These are phyloP conservation scores for Blastosporella zonata DNA, from an alignment of 1,284 basidiomycete genomes.

Conservation along the genomic window DNA sequence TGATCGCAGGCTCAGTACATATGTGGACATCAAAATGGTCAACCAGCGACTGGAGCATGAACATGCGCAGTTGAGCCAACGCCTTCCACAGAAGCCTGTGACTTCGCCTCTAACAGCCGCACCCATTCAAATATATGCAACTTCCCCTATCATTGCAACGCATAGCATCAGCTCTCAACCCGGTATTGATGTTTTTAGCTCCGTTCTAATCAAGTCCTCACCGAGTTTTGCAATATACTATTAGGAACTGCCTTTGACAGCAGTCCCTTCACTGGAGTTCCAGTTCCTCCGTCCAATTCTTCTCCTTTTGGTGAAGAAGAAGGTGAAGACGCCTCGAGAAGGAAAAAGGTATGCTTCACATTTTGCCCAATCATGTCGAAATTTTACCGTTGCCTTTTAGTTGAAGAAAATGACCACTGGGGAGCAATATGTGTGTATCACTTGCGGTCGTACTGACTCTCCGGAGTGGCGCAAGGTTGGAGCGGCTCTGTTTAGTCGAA, in stretches of 20 bases:
- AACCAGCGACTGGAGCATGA: slow-evolving; percentile 66
- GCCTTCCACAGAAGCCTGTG: slow-evolving; percentile 19
- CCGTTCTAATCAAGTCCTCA: slow-evolving; percentile 3
- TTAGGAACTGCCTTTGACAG: slow-evolving; percentile 10
- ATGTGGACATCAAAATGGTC: slow-evolving; percentile 75
- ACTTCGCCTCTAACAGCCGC: slow-evolving; percentile 19
- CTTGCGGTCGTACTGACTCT: slow-evolving; percentile 77
- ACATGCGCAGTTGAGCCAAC: slow-evolving; percentile 39
- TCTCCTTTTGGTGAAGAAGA: slow-evolving; percentile 27
- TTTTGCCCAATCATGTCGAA: slow-evolving; percentile 5
- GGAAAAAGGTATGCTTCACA: slow-evolving; percentile 38
- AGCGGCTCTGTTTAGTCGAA: slow-evolving; percentile 16
- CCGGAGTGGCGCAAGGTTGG: slow-evolving; percentile 81
- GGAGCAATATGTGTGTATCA: slow-evolving; percentile 74
- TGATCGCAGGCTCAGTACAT: slow-evolving; percentile 74
- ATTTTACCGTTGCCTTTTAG: slow-evolving; percentile 23
- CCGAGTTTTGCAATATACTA: slow-evolving; percentile 13
- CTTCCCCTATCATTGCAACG: slow-evolving; percentile 28
- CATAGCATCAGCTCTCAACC: slow-evolving; percentile 10
- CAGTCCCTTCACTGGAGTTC: slow-evolving; percentile 6
- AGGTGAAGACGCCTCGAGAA: slow-evolving; percentile 37
- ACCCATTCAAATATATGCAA: slow-evolving; percentile 33
- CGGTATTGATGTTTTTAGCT: slow-evolving; percentile 15
- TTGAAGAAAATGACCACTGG: slow-evolving; percentile 47
- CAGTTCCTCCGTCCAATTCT: slow-evolving; percentile 5